Conservation (phyloP, 1,139 yeast species). For the Protomyces macrosporus region DNA sequence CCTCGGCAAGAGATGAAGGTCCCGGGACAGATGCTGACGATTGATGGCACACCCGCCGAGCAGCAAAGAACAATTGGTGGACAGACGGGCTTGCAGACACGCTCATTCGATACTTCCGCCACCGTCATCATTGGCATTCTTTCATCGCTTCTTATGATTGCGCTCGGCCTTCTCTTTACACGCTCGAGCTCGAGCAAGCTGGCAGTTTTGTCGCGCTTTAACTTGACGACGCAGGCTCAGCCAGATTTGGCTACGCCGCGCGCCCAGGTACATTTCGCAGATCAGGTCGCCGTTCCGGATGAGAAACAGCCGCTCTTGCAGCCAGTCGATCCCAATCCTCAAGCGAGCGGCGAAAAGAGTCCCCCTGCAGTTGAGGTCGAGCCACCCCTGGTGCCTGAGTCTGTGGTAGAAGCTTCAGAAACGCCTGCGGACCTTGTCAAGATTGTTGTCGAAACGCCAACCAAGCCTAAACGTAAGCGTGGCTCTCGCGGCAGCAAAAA, state of each 20-base stretch:
- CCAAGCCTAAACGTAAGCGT: constrained; percentile 22
- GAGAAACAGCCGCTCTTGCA: background rate
- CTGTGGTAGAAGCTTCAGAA: background rate
- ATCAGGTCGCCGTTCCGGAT: background rate
- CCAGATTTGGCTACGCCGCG: background rate
- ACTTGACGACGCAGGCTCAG: background rate
- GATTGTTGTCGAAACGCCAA: background rate
- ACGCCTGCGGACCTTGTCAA: background rate
- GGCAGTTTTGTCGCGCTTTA: background rate
- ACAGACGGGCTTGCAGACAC: background rate
- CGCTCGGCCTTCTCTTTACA: background rate
- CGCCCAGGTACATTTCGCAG: background rate
- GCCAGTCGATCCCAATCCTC: background rate
- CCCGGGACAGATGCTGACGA: constrained; percentile 20
- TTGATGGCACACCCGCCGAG: constrained; percentile 4
- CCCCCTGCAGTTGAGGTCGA: background rate
- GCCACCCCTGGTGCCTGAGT: background rate
- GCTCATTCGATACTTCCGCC: background rate
- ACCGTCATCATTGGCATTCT: background rate
- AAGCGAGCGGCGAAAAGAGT: background rate
- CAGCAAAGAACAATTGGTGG: background rate
- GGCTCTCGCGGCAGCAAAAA: constrained; percentile 22
- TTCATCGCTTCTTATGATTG: background rate
- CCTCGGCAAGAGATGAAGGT: constrained; percentile 5
- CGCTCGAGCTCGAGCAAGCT: background rate